phyloP scores from a whole-genome alignment of 768 basidiomycete genomes.

The Sarcomyxa edulis region DNA sequence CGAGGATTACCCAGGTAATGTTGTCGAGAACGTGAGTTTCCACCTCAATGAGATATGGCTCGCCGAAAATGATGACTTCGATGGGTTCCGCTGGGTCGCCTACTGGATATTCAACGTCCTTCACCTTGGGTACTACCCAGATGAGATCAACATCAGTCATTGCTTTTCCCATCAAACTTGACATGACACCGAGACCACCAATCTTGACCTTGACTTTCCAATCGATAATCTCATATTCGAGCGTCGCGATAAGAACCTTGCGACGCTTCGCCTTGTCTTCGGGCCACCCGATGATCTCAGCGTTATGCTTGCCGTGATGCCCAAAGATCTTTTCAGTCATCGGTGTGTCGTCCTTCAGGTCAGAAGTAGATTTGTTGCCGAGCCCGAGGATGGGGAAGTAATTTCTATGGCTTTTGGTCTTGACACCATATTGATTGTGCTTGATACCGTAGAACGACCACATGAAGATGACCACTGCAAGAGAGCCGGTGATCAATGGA shows the following conservation, averaged over 20 bases:
- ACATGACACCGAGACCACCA: conserved; percentile 97
- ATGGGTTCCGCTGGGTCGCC: conserved; percentile 92
- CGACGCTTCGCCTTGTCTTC: conserved; percentile 88
- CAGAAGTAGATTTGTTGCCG: conserved; percentile 61
- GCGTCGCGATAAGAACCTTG: conserved; percentile 85
- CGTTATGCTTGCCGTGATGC: conserved; percentile 50
- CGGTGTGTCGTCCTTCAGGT: conserved; percentile 59
- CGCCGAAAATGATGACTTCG: conserved; percentile 94
- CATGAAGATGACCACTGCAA: conserved; percentile 86
- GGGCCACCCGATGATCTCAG: conserved; percentile 94
- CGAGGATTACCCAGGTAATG: conserved; percentile 91
- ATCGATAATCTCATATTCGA: conserved; percentile 95
- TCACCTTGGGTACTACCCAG: conserved; percentile 94
- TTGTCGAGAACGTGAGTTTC: conserved; percentile 92
- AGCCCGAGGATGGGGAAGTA: conserved; percentile 87
- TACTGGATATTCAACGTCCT: conserved; percentile 87
- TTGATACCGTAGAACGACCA: conserved; percentile 96
- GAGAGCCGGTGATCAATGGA: conserved; percentile 77
- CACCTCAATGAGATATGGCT: conserved; percentile 93
- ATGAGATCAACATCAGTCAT: conserved; percentile 95
- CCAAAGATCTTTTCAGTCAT: conserved; percentile 74
- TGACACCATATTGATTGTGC: conserved; percentile 88
- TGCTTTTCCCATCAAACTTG: conserved; percentile 94
- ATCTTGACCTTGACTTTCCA: conserved; percentile 99
- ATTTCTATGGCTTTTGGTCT: conserved; percentile 61